Evolutionary conservation across 257 asterid genomes (phyloP), one percentile per base, ranked within the genome.

Genomic region (Salvia rosmarinus): DNA sequence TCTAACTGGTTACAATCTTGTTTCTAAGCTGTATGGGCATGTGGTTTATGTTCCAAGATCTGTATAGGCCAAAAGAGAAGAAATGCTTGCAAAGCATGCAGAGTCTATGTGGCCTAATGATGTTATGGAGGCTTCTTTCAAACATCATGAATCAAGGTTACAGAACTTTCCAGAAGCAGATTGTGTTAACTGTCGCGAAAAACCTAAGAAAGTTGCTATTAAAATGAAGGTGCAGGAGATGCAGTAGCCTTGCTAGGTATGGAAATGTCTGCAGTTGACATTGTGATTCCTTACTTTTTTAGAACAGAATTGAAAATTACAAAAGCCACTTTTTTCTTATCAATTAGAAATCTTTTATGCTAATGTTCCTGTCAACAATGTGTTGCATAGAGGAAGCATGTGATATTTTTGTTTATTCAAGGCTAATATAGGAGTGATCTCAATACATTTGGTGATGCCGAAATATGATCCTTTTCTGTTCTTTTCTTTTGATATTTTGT

Each of bases 201-300:
- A 81, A 61, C 59, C 61, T 20, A 85, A 74, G 85, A 89, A 84
- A 77, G 87, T 89, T 50, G 88, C 73, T 56, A 77, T 90, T 58
- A 73, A 60, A 90, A 86, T 65, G 97, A 90, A 83, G 98, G 98
- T 16, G 96, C 97, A 3, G 95, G 95, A 74, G 96, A 90, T 80
- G 90, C 85, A 56, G 77, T 83, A n/a, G 95, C 91, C 57, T 81
- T 94, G 64, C 85, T 86, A 77, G 98, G 98, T 93, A 84, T 21
- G 43, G 6, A 25, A 32, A 13, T 20, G 1, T 42, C 19, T 35
- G 46, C 32, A 13, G 20, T 68, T 51, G 10, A 28, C 63, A 28
- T 66, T 56, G 6, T 16, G 58, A 16, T 23, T 72, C 39, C 12
- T 49, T 56, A 35, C 55, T 28, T 64, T 61, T 19, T n/a, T n/a